Base-by-base conservation (phyloP, 805 yeast genomes). In the Ogataea polymorpha region DNA sequence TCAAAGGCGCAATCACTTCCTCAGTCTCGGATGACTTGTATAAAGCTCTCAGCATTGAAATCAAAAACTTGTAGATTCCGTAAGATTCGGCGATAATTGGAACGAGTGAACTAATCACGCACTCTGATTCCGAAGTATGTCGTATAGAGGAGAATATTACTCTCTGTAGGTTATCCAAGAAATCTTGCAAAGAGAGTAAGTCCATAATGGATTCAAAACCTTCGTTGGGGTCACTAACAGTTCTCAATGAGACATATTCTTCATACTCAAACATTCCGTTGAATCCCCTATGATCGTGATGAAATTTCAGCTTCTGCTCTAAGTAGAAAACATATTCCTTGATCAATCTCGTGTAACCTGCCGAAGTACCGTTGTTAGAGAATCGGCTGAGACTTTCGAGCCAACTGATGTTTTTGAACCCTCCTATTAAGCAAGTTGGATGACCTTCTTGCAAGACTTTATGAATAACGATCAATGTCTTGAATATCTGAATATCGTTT, bases 391-490 rank as follows among this genome's bases (percentile, higher is more conserved):
- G 69, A 13, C 89, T 76, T 41, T 80, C 77, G 35, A 91, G 71
- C 82, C 95, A 91, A 38, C 80, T 84, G 37, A 80, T 68, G 59
- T 89, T 87, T 46, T 79, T 71, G 55, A 79, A 84, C 2, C 88
- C 97, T 54, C 88, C 96, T 37, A 77, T 72, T 54, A 91, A 66
- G 5, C 87, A 80, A 20, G 86, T 75, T 11, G 88, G 88, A 61
- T 91, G 98, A n/a, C 99, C 99, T 63, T 91, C 99, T 61, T 93
- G 98, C n/a, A 91, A 67, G 5, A 93, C 91, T 56, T 91, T 90
- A 56, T 91, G 98, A 35, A 89, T 74, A 49, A 86, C 74, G 39
- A 90, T 85, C 57, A 93, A 68, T 12, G 95, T 82, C 60, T 91
- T 91, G 68, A 89, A 90, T 46, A 86, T 63, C 63, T 86, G 95